Percentiles rank a stretch among this genome's conserved stretches.
These are phyloP conservation scores for Xylaria sp. DNA, from an alignment of 495 filamentous ascomycete genomes.

Conservation along the genomic window DNA sequence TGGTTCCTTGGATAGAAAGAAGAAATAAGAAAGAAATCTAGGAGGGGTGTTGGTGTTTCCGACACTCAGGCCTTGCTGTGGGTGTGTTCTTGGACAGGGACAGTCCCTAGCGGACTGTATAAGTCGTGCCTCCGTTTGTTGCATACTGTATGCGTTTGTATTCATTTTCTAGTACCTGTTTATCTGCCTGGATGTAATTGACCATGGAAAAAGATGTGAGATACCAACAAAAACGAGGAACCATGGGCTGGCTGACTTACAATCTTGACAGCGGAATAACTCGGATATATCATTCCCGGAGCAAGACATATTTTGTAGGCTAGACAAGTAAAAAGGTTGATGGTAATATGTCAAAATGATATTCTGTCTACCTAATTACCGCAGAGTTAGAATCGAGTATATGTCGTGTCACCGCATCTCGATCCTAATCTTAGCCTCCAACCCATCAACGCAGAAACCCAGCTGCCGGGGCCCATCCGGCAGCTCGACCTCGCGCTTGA, in stretches of 20 bases:
- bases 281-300: not conserved
- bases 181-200: not conserved
- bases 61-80: not conserved
- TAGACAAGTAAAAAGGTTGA: not conserved
- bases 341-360: not conserved
- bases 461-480: constrained; percentile 80
- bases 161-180: not conserved
- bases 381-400: not conserved
- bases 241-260: not conserved
- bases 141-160: not conserved
- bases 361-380: not conserved
- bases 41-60: not conserved
- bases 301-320: not conserved
- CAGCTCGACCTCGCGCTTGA: constrained; percentile 79
- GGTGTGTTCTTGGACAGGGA: not conserved
- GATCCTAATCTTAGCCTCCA: constrained; percentile 71
- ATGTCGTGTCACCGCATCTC: constrained; percentile 30
- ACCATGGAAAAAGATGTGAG: not conserved
- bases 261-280: not conserved
- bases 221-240: not conserved
- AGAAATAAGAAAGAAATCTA: not conserved
- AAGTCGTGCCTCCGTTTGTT: not conserved
- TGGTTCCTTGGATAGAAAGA: not conserved
- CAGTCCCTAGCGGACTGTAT: not conserved
- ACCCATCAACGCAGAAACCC: constrained; percentile 80